These are phyloP conservation scores for Cicer yamashitae DNA, from an alignment of 306 rosid species.

Conservation along the genomic window DNA sequence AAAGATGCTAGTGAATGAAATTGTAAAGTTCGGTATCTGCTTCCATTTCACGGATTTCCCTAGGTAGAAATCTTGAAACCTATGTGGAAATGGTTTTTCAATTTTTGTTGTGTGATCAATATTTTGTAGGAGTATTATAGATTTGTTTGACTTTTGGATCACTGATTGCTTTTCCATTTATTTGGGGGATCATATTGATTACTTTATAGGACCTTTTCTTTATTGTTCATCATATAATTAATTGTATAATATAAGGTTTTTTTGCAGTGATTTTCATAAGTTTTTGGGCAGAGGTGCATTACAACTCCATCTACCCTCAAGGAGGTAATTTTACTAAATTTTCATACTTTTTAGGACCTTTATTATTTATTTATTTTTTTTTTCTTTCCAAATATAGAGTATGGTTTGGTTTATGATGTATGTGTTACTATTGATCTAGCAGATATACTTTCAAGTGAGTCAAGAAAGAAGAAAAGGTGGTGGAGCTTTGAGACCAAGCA, in stretches of 20 bases:
- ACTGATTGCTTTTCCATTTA: conserved; percentile 7
- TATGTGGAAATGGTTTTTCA: conserved; percentile 5
- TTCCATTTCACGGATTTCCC: conserved; percentile 22
- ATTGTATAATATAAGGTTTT: neutral
- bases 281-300: conserved; percentile 99
- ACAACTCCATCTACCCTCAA: conserved; percentile 87
- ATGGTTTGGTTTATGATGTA: neutral
- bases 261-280: conserved; percentile 82
- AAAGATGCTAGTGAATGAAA: conserved; percentile 13
- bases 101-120: conserved; percentile 16
- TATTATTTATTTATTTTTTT: neutral
- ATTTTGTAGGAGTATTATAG: neutral
- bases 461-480: conserved; percentile 79
- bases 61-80: conserved; percentile 1
- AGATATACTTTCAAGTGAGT: conserved; percentile 64
- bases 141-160: neutral
- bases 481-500: conserved; percentile 80
- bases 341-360: neutral
- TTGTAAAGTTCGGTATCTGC: neutral
- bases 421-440: conserved; percentile 53
- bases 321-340: conserved; percentile 63
- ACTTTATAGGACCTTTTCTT: conserved; percentile 5
- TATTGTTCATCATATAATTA: conserved; percentile 18
- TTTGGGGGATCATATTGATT: neutral
- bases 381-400: conserved; percentile 1